phyloP scores from a whole-genome alignment of 2,329 filamentous ascomycete species.

The Fusarium nanum region DNA sequence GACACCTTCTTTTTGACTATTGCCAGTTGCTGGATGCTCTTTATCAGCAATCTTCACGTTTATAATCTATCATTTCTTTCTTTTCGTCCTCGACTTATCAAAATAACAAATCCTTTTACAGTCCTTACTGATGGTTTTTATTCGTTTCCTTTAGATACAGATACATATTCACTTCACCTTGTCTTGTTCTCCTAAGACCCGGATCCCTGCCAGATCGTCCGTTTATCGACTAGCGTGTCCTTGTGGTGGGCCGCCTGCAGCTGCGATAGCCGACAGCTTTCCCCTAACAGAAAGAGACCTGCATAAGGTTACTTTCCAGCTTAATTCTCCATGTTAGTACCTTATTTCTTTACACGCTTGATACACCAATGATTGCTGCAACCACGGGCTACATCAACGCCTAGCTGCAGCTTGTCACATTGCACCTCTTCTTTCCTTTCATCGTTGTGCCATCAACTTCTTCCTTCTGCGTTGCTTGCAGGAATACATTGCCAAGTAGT shows the following conservation, averaged over 20 bases:
- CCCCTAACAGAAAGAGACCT: conserved; percentile 34
- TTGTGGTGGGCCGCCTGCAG: conserved; percentile 40
- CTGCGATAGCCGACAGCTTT: conserved; percentile 36
- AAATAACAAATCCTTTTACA: conserved; percentile 4
- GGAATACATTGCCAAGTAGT: conserved; percentile 36
- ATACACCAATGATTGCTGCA: conserved; percentile 24
- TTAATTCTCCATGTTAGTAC: conserved; percentile 45
- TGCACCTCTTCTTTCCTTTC: not conserved
- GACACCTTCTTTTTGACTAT: conserved; percentile 18
- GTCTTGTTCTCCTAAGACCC: conserved; percentile 25
- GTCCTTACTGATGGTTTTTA: conserved; percentile 43
- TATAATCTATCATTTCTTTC: conserved; percentile 5
- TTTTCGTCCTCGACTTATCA: not conserved
- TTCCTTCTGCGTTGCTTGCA: conserved; percentile 8
- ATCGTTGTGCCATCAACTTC: conserved; percentile 21
- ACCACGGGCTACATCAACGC: conserved; percentile 40
- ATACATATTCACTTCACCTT: conserved; percentile 40
- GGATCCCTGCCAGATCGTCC: conserved; percentile 38
- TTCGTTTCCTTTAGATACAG: conserved; percentile 25
- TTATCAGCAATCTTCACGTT: conserved; percentile 17
- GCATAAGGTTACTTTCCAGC: conserved; percentile 38
- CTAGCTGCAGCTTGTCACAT: conserved; percentile 22
- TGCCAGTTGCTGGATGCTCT: conserved; percentile 18
- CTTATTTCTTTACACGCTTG: conserved; percentile 15
- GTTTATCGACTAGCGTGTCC: conserved; percentile 41